Evolutionary conservation across 257 asterid genomes (phyloP).

Genomic region (Jacaranda mimosifolia): DNA sequence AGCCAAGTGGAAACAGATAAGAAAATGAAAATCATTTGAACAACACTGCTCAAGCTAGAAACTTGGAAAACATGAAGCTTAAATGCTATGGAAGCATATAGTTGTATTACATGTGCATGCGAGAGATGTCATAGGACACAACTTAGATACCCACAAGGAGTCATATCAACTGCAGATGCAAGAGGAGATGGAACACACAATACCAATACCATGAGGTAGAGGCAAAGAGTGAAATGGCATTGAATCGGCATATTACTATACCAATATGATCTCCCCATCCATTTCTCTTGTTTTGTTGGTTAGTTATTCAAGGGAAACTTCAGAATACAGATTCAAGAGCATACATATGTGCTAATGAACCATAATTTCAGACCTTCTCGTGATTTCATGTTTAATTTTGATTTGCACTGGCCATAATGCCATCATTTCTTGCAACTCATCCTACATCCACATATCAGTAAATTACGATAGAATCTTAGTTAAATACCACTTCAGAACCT

Average conservation of each 20-base stretch:
- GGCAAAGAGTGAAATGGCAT: background rate
- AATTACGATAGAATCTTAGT: background rate
- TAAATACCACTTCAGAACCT: background rate
- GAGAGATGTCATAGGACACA: background rate
- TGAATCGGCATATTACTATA: background rate
- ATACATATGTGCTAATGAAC: background rate
- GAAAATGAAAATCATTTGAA: background rate
- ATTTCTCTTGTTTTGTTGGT: background rate
- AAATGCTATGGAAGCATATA: slow-evolving; percentile 5
- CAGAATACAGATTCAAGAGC: background rate
- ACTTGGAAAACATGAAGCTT: background rate
- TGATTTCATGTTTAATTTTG: background rate
- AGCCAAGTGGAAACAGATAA: slow-evolving; percentile 3
- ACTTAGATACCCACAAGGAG: background rate
- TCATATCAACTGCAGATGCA: background rate
- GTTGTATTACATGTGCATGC: background rate
- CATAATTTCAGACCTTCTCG: background rate
- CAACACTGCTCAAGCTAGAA: slow-evolving; percentile 2
- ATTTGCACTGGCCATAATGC: background rate
- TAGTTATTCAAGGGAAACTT: background rate
- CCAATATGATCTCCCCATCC: background rate
- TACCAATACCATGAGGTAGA: background rate
- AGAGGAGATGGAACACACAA: background rate
- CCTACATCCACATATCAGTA: background rate
- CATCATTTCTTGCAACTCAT: background rate